Base-by-base conservation (phyloP, 345 rosid species). In the Moricandia moricandioides region DNA sequence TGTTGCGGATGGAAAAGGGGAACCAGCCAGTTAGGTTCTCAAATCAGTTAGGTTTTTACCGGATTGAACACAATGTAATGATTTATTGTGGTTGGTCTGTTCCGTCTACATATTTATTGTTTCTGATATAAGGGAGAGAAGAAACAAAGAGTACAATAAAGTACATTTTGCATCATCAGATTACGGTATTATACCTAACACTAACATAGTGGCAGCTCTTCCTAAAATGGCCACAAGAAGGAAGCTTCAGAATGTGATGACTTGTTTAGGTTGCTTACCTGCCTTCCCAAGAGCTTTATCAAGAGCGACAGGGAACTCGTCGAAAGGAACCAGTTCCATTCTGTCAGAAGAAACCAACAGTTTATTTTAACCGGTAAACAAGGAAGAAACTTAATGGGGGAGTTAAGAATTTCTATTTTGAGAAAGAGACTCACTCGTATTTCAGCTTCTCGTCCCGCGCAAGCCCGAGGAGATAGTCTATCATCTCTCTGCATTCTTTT, bases 191-290 rank as follows among this genome's bases (percentile, higher is more conserved):
- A 54, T 18, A 57, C 58, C 37, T 59, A 76, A 63, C 34, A 52
- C 17, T 30, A 55, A 69, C 45, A 57, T 0, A 30, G 69, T 47
- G 62, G 62, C 66, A 64, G 70, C 47, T 37, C 10, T 58, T 78
- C 13, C 12, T 65, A 45, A 56, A 56, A 16, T 9, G 10, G 33
- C 43, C 57, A 49, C 34, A 24, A 6, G 37, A 56, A 55, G 30
- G 51, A 65, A 68, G 69, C 62, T 43, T 82, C 74, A 91, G 81
- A 89, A 91, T 59, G 62, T 88, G 67, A 91, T 78, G 61, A 95
- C 94, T 82, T 95, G 97, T 72, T 95, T 95, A 14, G 92, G 93
- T 24, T 89, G 99, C 85, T 85, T 87, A 72, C 97, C 96, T 5
- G 78, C 78, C 74, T 89, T 90, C 34, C 96, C 97, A 3, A 88